Evolutionary conservation across 176 grass and related monocot genomes (phyloP).

Genomic region (Poa annua): DNA sequence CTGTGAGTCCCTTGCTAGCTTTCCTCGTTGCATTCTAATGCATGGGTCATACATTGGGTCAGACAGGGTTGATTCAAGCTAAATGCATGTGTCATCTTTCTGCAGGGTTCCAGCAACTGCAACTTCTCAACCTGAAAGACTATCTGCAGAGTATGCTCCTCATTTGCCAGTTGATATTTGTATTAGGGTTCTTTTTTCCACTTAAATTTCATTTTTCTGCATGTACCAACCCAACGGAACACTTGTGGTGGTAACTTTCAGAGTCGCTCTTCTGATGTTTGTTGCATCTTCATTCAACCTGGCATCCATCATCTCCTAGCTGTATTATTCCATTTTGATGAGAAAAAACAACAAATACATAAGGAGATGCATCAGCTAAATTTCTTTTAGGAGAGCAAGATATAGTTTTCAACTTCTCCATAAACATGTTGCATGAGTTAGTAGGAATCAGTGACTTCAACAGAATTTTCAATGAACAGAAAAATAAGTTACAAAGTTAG

Average conservation of each 20-base stretch:
- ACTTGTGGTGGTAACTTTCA: background rate
- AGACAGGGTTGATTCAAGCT: conserved; percentile 12
- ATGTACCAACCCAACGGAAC: background rate
- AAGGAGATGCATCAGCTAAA: too few relatives aligned
- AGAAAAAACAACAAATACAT: background rate
- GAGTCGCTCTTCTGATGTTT: conserved; percentile 5
- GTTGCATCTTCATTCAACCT: conserved; percentile 29
- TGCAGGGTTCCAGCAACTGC: conserved; percentile 49
- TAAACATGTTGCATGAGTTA: background rate
- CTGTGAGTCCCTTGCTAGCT: conserved; percentile 50
- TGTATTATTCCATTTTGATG: background rate
- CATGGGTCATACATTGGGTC: background rate
- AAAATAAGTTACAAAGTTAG: background rate
- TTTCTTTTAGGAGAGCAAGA: background rate
- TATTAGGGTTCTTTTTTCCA: conserved; percentile 5
- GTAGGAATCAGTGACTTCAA: background rate
- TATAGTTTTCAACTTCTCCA: background rate
- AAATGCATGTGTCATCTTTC: conserved; percentile 11
- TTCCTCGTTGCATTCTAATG: conserved; percentile 29
- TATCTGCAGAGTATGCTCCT: conserved; percentile 52
- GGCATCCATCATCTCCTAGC: background rate
- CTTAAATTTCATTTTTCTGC: conserved; percentile 32
- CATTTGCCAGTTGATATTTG: conserved; percentile 29
- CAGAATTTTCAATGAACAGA: background rate
- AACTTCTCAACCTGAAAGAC: conserved; percentile 54